These are phyloP conservation scores for Beauveria sp. DNA, from an alignment of 2,329 filamentous ascomycete genomes.

Conservation along the genomic window DNA sequence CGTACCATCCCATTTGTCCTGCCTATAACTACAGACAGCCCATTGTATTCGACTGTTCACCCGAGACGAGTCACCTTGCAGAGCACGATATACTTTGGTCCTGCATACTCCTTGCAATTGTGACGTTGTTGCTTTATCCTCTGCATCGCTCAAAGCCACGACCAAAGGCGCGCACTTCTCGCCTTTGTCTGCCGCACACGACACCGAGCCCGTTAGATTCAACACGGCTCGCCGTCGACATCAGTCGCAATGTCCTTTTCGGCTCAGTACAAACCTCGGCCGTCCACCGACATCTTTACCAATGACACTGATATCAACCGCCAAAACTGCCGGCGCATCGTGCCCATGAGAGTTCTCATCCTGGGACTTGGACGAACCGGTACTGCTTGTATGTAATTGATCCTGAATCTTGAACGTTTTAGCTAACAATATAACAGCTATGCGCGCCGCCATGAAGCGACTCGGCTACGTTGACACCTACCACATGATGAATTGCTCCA, in stretches of 20 bases:
- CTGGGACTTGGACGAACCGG: constrained; percentile 64
- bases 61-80: neutral
- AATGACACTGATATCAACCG: constrained; percentile 61
- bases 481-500: constrained; percentile 65
- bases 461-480: constrained; percentile 63
- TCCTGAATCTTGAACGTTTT: neutral
- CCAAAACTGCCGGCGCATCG: constrained; percentile 54
- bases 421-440: constrained; percentile 32
- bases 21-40: neutral
- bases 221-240: neutral
- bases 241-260: constrained; percentile 21
- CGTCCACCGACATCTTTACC: constrained; percentile 54
- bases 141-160: neutral
- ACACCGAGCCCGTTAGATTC: neutral
- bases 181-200: neutral
- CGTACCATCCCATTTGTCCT: neutral
- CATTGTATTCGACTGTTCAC: neutral
- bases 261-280: constrained; percentile 25
- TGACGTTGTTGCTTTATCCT: neutral
- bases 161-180: neutral
- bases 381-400: constrained; percentile 51
- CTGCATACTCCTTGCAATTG: neutral
- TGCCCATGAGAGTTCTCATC: constrained; percentile 66
- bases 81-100: neutral
- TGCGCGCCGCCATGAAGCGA: constrained; percentile 57